These are phyloP conservation scores for Abelmoschus esculentus DNA, from an alignment of 345 rosid species.

Conservation along the genomic window DNA sequence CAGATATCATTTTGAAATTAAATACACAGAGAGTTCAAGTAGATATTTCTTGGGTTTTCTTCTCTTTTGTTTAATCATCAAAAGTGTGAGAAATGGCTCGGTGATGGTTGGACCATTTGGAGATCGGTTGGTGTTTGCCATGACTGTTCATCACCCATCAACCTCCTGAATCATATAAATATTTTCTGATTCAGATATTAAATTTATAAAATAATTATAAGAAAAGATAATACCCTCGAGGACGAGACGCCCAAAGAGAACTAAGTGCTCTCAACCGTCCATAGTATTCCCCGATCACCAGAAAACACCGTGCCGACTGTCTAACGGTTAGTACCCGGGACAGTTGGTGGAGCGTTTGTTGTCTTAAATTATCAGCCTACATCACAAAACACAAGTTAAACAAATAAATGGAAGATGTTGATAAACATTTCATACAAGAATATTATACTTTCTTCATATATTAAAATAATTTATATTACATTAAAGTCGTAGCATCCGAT, in stretches of 20 bases:
- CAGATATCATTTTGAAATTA: neutral
- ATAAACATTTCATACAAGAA: too few species aligned
- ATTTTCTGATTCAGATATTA: neutral
- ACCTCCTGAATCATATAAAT: slow-evolving; percentile 21
- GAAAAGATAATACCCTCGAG: slow-evolving; percentile 56
- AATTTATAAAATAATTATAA: neutral
- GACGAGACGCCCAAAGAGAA: slow-evolving; percentile 85
- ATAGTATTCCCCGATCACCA: slow-evolving; percentile 82
- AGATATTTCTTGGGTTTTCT: neutral
- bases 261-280: slow-evolving; percentile 83
- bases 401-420: too few species aligned
- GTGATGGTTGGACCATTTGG: slow-evolving; percentile 68
- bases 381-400: neutral
- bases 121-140: slow-evolving; percentile 66
- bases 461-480: neutral
- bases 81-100: slow-evolving; percentile 64
- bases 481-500: slow-evolving; percentile 15
- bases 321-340: slow-evolving; percentile 67
- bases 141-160: slow-evolving; percentile 68
- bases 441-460: too few species aligned
- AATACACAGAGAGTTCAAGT: neutral
- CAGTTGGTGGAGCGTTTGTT: slow-evolving; percentile 82
- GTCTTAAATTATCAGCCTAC: slow-evolving; percentile 92
- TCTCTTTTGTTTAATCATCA: slow-evolving; percentile 16
- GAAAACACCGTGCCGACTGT: slow-evolving; percentile 80